A percentile compares a stretch with the other conserved stretches of the same genome.
phyloP scores from a whole-genome alignment of 208 protist genomes.

The Sergeia podlipaevii region DNA sequence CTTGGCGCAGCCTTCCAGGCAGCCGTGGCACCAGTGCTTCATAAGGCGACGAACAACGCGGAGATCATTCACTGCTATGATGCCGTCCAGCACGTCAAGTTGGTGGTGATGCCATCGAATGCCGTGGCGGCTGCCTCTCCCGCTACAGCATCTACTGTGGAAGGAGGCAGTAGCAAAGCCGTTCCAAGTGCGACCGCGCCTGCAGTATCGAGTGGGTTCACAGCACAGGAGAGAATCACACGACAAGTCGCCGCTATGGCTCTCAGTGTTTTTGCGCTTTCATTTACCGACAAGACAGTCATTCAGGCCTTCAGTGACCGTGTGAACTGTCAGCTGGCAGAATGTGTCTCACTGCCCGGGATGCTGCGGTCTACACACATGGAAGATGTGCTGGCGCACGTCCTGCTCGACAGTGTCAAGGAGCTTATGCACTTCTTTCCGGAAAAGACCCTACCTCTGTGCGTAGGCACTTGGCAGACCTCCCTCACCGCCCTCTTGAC shows the following conservation, averaged over 20 bases:
- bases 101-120: constrained; percentile 3
- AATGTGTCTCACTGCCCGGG: too few relatives aligned
- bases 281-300: too few relatives aligned
- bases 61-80: constrained; percentile 37
- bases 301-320: too few relatives aligned
- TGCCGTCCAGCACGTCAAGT: constrained; percentile 31
- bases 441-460: constrained; percentile 38
- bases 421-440: constrained; percentile 46
- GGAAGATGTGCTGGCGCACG: constrained; percentile 13
- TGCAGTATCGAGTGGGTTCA: neutral
- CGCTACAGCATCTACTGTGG: neutral
- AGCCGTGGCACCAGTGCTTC: constrained; percentile 13
- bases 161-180: constrained; percentile 4
- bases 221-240: too few relatives aligned
- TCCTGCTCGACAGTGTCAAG: constrained; percentile 10
- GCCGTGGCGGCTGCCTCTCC: neutral
- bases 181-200: neutral
- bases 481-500: constrained; percentile 21
- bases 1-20: constrained; percentile 4
- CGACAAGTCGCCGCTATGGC: too few relatives aligned
- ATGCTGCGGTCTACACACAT: too few relatives aligned
- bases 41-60: constrained; percentile 13
- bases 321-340: too few relatives aligned
- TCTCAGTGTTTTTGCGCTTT: too few relatives aligned
- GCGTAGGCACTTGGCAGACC: constrained; percentile 29